phyloP scores from a whole-genome alignment of 257 asterid species.

The Galeopsis tetrahit region DNA sequence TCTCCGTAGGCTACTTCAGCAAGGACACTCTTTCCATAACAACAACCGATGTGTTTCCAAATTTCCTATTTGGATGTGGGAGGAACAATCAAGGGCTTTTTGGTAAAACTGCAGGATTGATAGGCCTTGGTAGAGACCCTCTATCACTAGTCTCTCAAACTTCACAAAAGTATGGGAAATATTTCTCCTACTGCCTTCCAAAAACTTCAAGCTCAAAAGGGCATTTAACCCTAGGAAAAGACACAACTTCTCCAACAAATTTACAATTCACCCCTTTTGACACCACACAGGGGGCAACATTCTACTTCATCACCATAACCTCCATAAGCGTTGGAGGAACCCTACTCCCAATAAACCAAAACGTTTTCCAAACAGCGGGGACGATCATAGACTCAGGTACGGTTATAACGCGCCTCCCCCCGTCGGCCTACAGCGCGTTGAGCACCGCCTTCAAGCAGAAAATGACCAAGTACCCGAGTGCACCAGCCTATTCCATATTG shows the following conservation, averaged over 20 bases:
- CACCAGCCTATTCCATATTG: constrained; percentile 52
- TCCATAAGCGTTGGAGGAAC: constrained; percentile 56
- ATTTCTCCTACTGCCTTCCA: constrained; percentile 87
- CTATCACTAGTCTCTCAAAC: constrained; percentile 70
- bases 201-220: constrained; percentile 60
- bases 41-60: constrained; percentile 43
- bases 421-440: constrained; percentile 54
- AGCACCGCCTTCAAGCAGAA: constrained; percentile 49
- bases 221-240: constrained; percentile 61
- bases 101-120: constrained; percentile 60
- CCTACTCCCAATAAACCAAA: constrained; percentile 46
- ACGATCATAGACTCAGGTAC: constrained; percentile 84
- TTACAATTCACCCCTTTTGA: constrained; percentile 61
- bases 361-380: constrained; percentile 56
- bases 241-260: constrained; percentile 5
- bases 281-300: constrained; percentile 32
- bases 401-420: constrained; percentile 76
- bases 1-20: constrained; percentile 54
- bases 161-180: constrained; percentile 50
- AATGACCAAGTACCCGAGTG: constrained; percentile 58
- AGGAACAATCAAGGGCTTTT: constrained; percentile 65
- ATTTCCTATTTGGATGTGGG: constrained; percentile 74
- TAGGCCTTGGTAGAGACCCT: constrained; percentile 69
- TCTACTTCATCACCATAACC: constrained; percentile 56
- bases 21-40: constrained; percentile 58